Base-by-base conservation (phyloP, 768 basidiomycete species). In the Leccinum disarticulatum region DNA sequence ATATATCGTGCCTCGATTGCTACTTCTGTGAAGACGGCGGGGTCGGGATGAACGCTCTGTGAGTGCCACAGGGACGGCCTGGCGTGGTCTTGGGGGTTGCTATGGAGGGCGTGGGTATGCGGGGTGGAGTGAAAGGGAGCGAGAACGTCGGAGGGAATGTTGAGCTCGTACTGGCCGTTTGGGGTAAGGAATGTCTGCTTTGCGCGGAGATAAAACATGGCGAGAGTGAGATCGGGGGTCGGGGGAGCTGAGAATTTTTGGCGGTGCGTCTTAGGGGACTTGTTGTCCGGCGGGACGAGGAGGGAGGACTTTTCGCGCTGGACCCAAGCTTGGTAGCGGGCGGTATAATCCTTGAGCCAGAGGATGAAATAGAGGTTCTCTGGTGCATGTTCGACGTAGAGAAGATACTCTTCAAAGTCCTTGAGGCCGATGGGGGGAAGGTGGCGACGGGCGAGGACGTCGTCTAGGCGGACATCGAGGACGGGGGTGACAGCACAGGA, bases 301-400 rank as follows among this genome's bases (percentile, higher is more conserved):
- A 63, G 63, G 35, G 67, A 54, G 35, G 51, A 43, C 47, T 71
- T 70, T 59, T 71, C 71, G 62, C 70, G 71, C 13, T 68, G 70
- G 0, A 64, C 66, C 82, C 82, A 82, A 0, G 68, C 69, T 2
- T 73, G 70, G 65, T 83, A 81, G 30, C 79, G 78, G 1, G 70
- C 64, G 11, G 82, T 85, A 65, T 92, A 92, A 64, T 91, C 90
- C 61, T 83, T 83, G 31, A 91, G 77, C 90, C 90, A 92, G 53
- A 92, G 83, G n/a, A 83, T 81, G 68, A 92, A 92, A 67, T 92
- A 92, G 81, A 93, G 79, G 68, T 91, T 92, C 71, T 92, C 90
- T 25, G 88, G 84, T 51, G 80, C 80, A 57, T 80, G 81, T 64
- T 93, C 91, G 56, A 89, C 88, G 72, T 90, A 91, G 47, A 93